Percentiles rank a stretch among this genome's conserved stretches.
Conservation (phyloP, 108 stramenopile genomes). For the Pseudonitzschia multiseries region DNA sequence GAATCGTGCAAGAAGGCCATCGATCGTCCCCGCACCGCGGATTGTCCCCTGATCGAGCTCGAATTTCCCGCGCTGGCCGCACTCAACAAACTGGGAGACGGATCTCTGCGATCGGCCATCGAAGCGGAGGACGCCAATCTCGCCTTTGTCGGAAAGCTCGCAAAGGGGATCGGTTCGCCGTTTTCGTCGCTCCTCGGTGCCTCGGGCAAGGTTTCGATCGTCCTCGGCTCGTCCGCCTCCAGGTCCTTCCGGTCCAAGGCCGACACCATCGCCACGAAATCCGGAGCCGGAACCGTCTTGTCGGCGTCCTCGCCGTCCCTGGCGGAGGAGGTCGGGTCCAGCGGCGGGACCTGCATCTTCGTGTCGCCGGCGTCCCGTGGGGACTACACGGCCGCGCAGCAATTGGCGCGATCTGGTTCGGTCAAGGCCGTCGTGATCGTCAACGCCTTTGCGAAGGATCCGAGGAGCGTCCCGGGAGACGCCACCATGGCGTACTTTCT, state of each 20-base stretch:
- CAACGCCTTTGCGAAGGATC: slow-evolving; percentile 72
- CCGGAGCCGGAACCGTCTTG: slow-evolving; percentile 3
- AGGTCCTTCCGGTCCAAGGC: slow-evolving; percentile 45
- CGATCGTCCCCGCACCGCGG: slow-evolving; percentile 36
- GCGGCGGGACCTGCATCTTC: slow-evolving; percentile 47
- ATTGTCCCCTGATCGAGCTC: slow-evolving; percentile 64
- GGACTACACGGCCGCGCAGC: slow-evolving; percentile 57
- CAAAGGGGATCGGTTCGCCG: slow-evolving; percentile 28
- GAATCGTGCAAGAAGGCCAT: slow-evolving; percentile 53
- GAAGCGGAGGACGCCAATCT: slow-evolving; percentile 68
- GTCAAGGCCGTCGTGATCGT: slow-evolving; percentile 53
- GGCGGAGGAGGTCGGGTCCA: slow-evolving; percentile 16
- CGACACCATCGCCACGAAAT: slow-evolving; percentile 33
- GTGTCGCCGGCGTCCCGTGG: slow-evolving; percentile 50
- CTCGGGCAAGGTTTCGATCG: slow-evolving; percentile 34
- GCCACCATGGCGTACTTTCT: slow-evolving; percentile 80
- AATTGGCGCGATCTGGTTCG: slow-evolving; percentile 34
- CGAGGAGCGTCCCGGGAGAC: slow-evolving; percentile 42
- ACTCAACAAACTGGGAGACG: slow-evolving; percentile 77
- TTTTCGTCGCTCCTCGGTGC: slow-evolving; percentile 45
- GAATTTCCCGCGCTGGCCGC: slow-evolving; percentile 68
- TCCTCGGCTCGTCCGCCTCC: slow-evolving; percentile 51
- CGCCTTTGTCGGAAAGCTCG: slow-evolving; percentile 50
- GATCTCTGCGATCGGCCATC: slow-evolving; percentile 59
- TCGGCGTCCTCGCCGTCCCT: slow-evolving; percentile 8